Evolutionary conservation across 106 monocot genomes (phyloP), one percentile per base, ranked within the genome.

Genomic region (Apostasia shenzhenica): DNA sequence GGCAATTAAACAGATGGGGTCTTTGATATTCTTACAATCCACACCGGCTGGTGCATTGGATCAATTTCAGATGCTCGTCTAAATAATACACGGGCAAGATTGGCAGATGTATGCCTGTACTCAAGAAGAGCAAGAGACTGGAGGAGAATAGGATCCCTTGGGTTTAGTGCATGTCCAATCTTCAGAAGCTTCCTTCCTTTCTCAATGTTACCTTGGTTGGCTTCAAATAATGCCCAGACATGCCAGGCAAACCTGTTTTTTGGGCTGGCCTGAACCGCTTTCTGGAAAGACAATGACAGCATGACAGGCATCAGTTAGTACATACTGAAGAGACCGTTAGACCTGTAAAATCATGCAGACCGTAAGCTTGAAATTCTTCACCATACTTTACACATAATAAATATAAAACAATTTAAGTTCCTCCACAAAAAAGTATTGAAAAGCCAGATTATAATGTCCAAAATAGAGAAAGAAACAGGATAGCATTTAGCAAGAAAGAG

Each of bases 241-340:
- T 99, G 97, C 97, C 97, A 99, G 43, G 97, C 89, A 84, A 87
- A 99, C 74, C 97, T 85, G 73, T 99, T 99, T 72, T 99, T 99
- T 42, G 97, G 97, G 70, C 97, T 99, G 2, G 97, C 82, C 66
- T 92, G 89, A 9, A 99, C 82, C 4, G 97, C 92, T 87, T 90
- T 93, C 97, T 95, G 86, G 63, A 82, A 26, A 26, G 26, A 26
- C 26, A 26, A 26, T 26, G 0, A 26, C 26, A 26, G 26, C 26
- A 26, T 26, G 26, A 26, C 26, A 26, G 0, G 26, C 26, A 26
- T 26, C 26, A 26, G 26, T 26, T 26, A 26, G 26, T 26, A 26
- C 26, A 26, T 26, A 26, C 26, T 26, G 26, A 26, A 26, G 26
- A 26, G 26, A 26, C 26, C 26, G 26, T 26, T 26, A 26, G 26